Percentiles rank a stretch among this genome's conserved stretches.
Conservation (phyloP, 805 yeast genomes). For the Candida piceae region DNA sequence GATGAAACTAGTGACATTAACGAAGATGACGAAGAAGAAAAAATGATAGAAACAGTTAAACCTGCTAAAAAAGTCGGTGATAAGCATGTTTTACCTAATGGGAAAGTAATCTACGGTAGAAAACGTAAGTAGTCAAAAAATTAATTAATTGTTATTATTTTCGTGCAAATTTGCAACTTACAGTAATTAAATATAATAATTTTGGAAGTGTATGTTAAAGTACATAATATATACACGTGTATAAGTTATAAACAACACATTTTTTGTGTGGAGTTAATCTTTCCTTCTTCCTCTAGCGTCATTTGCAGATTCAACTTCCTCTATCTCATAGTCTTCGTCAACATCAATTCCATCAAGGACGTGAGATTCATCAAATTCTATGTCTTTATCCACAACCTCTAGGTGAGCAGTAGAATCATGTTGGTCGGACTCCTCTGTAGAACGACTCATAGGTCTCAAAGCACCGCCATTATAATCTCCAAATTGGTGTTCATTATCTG, state of each 20-base stretch:
- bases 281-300: conserved; percentile 8
- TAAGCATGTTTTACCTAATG: conserved; percentile 52
- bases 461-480: conserved; percentile 21
- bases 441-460: conserved; percentile 34
- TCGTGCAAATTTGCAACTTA: too few relatives aligned
- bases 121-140: conserved; percentile 1
- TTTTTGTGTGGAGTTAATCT: not conserved
- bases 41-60: conserved; percentile 1
- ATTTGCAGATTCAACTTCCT: conserved; percentile 1
- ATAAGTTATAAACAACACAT: not conserved
- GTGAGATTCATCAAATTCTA: too few relatives aligned
- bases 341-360: too few relatives aligned
- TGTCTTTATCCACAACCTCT: too few relatives aligned
- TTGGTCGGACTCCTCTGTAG: not conserved
- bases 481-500: conserved; percentile 2
- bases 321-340: conserved; percentile 4
- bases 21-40: conserved; percentile 1
- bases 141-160: too few relatives aligned
- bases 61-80: conserved; percentile 31
- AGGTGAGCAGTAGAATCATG: too few relatives aligned
- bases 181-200: too few relatives aligned
- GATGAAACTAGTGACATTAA: not conserved
- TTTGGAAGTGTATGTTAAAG: too few relatives aligned
- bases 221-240: too few relatives aligned
- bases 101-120: conserved; percentile 44